phyloP scores from a whole-genome alignment of 495 filamentous ascomycete species.

The Hyphodiscus hymeniophilus region DNA sequence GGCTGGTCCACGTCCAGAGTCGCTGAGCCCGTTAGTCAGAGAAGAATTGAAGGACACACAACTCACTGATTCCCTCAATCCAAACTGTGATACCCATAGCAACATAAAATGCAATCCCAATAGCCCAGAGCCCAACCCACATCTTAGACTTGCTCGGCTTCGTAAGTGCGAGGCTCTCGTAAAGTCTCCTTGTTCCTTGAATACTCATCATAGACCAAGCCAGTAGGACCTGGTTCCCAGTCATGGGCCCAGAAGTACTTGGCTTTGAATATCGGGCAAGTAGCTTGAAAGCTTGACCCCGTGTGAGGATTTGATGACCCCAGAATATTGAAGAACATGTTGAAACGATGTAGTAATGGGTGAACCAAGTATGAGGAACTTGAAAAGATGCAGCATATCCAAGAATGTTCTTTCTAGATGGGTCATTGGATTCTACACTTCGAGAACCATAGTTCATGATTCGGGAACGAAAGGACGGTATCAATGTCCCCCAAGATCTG shows the following conservation, averaged over 20 bases:
- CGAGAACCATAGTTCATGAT: slow-evolving; percentile 45
- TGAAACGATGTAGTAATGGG: slow-evolving; percentile 75
- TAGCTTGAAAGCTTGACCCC: slow-evolving; percentile 41
- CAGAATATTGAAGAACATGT: slow-evolving; percentile 68
- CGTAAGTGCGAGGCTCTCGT: slow-evolving; percentile 57
- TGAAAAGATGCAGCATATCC: slow-evolving; percentile 20
- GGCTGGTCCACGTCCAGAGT: neutral
- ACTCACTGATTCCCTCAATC: slow-evolving; percentile 71
- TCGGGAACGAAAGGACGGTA: slow-evolving; percentile 29
- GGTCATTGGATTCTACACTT: slow-evolving; percentile 6
- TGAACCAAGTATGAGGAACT: slow-evolving; percentile 85
- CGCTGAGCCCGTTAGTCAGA: slow-evolving; percentile 8
- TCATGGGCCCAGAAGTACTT: slow-evolving; percentile 37
- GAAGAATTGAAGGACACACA: neutral
- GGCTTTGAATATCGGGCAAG: slow-evolving; percentile 29
- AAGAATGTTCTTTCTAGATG: neutral
- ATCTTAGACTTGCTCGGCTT: slow-evolving; percentile 61
- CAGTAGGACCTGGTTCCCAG: slow-evolving; percentile 55
- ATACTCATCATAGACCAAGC: slow-evolving; percentile 62
- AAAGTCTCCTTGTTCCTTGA: slow-evolving; percentile 67
- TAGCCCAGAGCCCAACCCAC: slow-evolving; percentile 73
- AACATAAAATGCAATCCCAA: slow-evolving; percentile 75
- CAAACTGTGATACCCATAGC: slow-evolving; percentile 65
- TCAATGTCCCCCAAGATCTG: slow-evolving; percentile 32
- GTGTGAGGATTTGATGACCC: slow-evolving; percentile 53